Conservation (phyloP, 179 eudicot species). For the Silene noctiflora region DNA sequence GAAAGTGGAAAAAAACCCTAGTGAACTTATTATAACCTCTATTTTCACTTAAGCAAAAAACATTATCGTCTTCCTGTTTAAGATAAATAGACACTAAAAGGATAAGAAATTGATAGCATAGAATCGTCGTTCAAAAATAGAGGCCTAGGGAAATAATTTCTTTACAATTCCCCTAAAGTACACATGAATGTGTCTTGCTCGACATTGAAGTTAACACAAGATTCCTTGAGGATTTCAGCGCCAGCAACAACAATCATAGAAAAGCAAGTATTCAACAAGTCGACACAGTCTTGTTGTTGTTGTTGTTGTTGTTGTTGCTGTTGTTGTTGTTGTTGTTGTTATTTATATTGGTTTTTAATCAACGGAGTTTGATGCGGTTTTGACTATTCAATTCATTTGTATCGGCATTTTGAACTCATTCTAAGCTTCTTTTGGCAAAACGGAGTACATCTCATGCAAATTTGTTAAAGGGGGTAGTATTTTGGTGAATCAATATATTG, state of each 20-base stretch:
- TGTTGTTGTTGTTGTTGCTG: conserved; percentile 15
- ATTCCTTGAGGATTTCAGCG: conserved; percentile 83
- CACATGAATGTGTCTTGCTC: conserved; percentile 35
- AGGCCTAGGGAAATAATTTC: not conserved
- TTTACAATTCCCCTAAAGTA: not conserved
- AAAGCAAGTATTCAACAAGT: conserved; percentile 54
- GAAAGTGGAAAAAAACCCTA: no score
- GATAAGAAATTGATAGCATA: not conserved
- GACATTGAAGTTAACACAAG: conserved; percentile 72
- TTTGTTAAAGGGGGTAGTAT: not conserved
- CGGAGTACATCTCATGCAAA: not conserved
- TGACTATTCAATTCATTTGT: not conserved
- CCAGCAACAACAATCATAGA: conserved; percentile 77
- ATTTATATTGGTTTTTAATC: no score
- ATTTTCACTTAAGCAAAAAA: not conserved
- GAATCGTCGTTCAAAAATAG: not conserved
- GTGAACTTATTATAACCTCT: no score
- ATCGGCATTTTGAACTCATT: not conserved
- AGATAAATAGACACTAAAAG: not conserved
- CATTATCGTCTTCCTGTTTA: not conserved
- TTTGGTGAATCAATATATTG: no score
- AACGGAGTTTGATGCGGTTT: not conserved
- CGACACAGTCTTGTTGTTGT: conserved; percentile 15
- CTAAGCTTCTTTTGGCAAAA: not conserved
- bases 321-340: conserved; percentile 20